Conservation (phyloP, 306 rosid genomes). For the Fragaria iinumae region DNA sequence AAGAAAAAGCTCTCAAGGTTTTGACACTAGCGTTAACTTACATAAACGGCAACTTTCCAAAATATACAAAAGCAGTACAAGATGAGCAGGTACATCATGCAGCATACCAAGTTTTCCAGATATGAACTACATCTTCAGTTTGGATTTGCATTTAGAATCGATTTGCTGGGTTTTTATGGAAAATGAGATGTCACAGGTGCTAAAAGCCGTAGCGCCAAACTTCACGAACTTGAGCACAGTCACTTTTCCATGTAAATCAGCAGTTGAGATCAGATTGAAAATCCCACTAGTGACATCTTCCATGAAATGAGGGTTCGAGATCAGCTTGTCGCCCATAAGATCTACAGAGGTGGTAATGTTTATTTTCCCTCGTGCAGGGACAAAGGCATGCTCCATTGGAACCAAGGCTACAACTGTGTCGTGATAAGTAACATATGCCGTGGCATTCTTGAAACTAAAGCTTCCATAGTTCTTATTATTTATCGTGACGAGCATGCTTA, state of each 20-base stretch:
- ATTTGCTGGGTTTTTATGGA: neutral
- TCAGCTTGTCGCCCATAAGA: neutral
- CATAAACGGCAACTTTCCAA: neutral
- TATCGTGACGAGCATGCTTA: conserved; percentile 35
- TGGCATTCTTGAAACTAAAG: conserved; percentile 15
- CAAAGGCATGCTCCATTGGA: conserved; percentile 8
- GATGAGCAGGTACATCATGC: neutral
- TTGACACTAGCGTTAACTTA: neutral
- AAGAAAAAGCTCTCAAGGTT: conserved; percentile 1
- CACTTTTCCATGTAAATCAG: conserved; percentile 40
- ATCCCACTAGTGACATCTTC: conserved; percentile 17
- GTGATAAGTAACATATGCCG: conserved; percentile 10
- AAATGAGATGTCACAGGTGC: conserved; percentile 35
- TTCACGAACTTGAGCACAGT: conserved; percentile 37
- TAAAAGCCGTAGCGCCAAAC: conserved; percentile 32
- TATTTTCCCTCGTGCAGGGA: conserved; percentile 18
- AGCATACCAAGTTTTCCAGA: neutral
- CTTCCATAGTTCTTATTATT: conserved; percentile 27
- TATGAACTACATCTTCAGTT: conserved; percentile 30
- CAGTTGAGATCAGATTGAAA: conserved; percentile 35
- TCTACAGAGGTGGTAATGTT: conserved; percentile 16
- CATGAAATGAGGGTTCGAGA: conserved; percentile 16
- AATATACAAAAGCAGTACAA: neutral
- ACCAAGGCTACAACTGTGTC: conserved; percentile 16
- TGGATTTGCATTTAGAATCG: conserved; percentile 39